Percentiles rank a stretch among this genome's conserved stretches.
These are phyloP conservation scores for Metarhizium sp. DNA, from an alignment of 2,329 filamentous ascomycete species.

Conservation along the genomic window DNA sequence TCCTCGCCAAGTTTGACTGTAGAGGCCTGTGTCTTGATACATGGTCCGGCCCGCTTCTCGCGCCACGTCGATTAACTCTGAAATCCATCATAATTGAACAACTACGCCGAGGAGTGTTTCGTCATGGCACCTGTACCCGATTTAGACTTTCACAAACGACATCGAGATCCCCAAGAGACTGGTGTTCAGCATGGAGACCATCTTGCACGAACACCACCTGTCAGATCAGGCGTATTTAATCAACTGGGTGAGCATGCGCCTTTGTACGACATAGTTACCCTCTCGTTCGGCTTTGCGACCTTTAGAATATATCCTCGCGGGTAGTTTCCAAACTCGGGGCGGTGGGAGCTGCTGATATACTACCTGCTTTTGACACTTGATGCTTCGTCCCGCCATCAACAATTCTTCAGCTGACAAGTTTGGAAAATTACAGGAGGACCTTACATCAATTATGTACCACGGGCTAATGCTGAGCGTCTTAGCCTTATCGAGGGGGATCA, in stretches of 20 bases:
- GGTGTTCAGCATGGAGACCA: constrained; percentile 28
- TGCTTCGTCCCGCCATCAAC: constrained; percentile 12
- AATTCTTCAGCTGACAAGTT: neutral
- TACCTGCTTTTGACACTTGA: neutral
- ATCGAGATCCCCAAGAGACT: constrained; percentile 36
- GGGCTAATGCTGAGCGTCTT: constrained; percentile 33
- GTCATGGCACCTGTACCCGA: constrained; percentile 34
- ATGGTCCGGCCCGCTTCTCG: neutral
- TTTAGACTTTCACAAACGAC: constrained; percentile 36
- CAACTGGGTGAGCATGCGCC: neutral
- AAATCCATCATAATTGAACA: neutral
- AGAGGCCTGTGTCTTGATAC: neutral
- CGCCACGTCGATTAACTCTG: neutral
- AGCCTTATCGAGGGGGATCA: constrained; percentile 42
- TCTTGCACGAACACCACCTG: neutral
- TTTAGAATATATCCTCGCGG: neutral
- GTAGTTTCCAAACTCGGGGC: neutral
- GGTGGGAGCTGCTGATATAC: neutral
- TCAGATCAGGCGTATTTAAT: neutral
- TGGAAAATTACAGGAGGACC: neutral
- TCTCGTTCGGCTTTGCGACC: neutral
- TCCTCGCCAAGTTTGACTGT: neutral
- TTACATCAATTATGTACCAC: constrained; percentile 46
- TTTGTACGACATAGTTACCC: neutral
- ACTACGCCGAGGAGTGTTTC: neutral